Evolutionary conservation across 768 basidiomycete genomes (phyloP).

Genomic region (Cystofilobasidium ferigula): DNA sequence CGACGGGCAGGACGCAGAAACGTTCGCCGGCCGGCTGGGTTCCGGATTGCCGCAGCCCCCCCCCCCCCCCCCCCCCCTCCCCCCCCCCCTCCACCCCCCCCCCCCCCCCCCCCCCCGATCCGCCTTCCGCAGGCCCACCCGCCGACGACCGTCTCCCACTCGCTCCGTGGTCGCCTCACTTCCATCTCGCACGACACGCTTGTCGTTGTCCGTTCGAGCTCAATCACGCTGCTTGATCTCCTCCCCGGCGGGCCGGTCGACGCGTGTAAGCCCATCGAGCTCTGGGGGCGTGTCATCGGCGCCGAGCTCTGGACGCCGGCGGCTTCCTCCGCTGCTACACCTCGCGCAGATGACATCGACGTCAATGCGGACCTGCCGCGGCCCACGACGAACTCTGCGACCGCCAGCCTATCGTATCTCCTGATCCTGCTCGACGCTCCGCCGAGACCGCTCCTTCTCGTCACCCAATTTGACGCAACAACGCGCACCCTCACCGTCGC

Average conservation of each 20-base stretch:
- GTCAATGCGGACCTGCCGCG: background rate
- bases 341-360: background rate
- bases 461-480: background rate
- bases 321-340: background rate
- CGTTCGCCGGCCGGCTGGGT: too few relatives aligned
- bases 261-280: constrained; percentile 9
- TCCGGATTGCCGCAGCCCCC: too few relatives aligned
- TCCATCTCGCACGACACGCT: constrained; percentile 4
- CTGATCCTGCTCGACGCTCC: constrained; percentile 17
- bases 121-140: constrained; percentile 42
- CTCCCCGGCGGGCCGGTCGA: constrained; percentile 1
- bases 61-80: too few relatives aligned
- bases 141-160: constrained; percentile 59
- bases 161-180: constrained; percentile 37
- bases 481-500: background rate
- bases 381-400: background rate
- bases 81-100: too few relatives aligned
- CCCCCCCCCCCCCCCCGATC: background rate
- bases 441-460: constrained; percentile 13
- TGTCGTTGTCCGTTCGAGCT: constrained; percentile 7
- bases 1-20: too few relatives aligned
- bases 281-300: constrained; percentile 23
- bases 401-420: background rate
- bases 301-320: constrained; percentile 3
- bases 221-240: constrained; percentile 13